Percentiles rank a stretch among this genome's conserved stretches.
phyloP scores from a whole-genome alignment of 75 land plant species.

The Selaginella moellendorffii region DNA sequence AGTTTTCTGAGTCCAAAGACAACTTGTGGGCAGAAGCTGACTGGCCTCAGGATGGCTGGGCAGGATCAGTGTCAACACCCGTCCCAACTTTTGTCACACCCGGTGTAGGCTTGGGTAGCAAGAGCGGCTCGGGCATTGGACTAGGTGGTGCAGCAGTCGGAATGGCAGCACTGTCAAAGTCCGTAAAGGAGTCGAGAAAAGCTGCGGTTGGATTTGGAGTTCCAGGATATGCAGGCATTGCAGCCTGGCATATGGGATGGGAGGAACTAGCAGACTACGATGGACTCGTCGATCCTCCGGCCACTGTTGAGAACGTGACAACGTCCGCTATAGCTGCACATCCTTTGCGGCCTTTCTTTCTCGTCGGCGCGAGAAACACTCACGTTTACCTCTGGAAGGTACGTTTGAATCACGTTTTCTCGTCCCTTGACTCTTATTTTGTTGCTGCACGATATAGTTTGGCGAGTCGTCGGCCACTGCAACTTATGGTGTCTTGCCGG shows the following conservation, averaged over 20 bases:
- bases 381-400: constrained; percentile 97
- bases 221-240: constrained; percentile 90
- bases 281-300: constrained; percentile 58
- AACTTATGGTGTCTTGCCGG: constrained; percentile 94
- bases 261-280: constrained; percentile 58
- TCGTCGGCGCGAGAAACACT: constrained; percentile 86
- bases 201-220: constrained; percentile 75
- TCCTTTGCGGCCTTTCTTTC: constrained; percentile 68
- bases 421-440: no score
- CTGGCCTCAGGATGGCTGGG: constrained; percentile 96
- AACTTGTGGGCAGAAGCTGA: constrained; percentile 73
- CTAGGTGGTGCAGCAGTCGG: constrained; percentile 80
- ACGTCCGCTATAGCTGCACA: constrained; percentile 70
- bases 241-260: constrained; percentile 83
- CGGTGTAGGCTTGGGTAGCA: constrained; percentile 53
- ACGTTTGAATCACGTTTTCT: no score
- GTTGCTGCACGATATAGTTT: no score
- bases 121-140: constrained; percentile 49
- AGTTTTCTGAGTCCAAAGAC: constrained; percentile 21
- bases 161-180: constrained; percentile 26
- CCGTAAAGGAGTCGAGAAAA: constrained; percentile 36
- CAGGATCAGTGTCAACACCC: constrained; percentile 70
- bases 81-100: constrained; percentile 55
- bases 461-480: constrained; percentile 74
- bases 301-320: constrained; percentile 56